These are phyloP conservation scores for Citrus cavaleriei DNA, from an alignment of 345 rosid species.

Conservation along the genomic window DNA sequence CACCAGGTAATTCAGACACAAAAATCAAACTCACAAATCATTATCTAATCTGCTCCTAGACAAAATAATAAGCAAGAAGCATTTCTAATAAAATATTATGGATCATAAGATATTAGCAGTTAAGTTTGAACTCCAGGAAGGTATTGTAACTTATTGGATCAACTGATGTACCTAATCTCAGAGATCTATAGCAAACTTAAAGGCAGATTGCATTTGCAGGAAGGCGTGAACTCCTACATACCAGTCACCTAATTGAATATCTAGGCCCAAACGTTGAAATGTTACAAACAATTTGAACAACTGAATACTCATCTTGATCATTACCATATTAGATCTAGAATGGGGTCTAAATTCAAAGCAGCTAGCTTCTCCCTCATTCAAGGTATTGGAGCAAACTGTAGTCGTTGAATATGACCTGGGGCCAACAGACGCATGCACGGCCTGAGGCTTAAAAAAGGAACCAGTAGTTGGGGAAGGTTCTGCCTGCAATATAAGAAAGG, in stretches of 20 bases:
- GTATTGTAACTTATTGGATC: background rate
- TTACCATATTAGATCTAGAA: constrained; percentile 68
- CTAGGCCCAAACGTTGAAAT: background rate
- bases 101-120: background rate
- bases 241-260: background rate
- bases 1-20: background rate
- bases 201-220: background rate
- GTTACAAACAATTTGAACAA: background rate
- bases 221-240: background rate
- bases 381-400: constrained; percentile 35
- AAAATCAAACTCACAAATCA: background rate
- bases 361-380: constrained; percentile 45
- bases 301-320: background rate
- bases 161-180: background rate
- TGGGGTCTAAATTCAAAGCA: constrained; percentile 80
- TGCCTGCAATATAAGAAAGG: constrained; percentile 49
- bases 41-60: background rate
- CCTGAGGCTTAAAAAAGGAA: constrained; percentile 63
- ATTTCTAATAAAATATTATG: background rate
- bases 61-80: background rate
- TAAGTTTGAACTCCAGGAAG: background rate
- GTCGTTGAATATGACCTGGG: constrained; percentile 38
- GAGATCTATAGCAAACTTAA: background rate
- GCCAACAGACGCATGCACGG: constrained; percentile 31
- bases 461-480: constrained; percentile 99